Evolutionary conservation across 495 filamentous ascomycete species (phyloP), one percentile per base, ranked within the genome.

Genomic region (Neurospora sp.): DNA sequence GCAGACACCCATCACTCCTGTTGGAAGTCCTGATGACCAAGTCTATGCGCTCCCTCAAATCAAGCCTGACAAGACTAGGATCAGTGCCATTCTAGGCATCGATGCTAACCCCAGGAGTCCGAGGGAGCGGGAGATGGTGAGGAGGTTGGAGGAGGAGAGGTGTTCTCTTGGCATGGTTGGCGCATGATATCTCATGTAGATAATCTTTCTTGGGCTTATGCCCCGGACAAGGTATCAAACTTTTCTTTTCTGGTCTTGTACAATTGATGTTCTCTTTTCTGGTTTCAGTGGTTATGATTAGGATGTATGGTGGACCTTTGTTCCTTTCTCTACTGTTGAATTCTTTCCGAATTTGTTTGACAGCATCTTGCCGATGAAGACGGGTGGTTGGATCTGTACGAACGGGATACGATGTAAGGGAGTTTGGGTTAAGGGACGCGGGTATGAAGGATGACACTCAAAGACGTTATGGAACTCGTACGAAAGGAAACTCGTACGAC

Each of bases 21-120:
- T 82, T 8, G 79, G 80, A 2, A 86, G 84, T 70, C 85, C 85
- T 0, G 81, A 84, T 31, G 83, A 82, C 12, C 81, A 82, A 38
- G 74, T 80, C 16, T 83, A 82, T 71, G 76, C 71, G 41, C 68
- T 35, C 31, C 42, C 42, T 27, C 77, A 77, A 41, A 68, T 70
- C 44, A 82, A 83, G 78, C 73, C 80, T 61, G 85, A 85, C 48
- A 65, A 83, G 79, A 88, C 85, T 35, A 80, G 86, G 77, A 88
- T 88, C 44, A 85, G 84, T 69, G 83, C 86, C 39, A 85, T 88
- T 41, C 76, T 88, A 20, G 86, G 86, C 31, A 87, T 85, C 73
- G 86, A 88, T 74, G 84, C 83, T 27, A 84, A 82, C 73, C 85
- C 85, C 68, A 81, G 84, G 68, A 86, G 85, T 77, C 86, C 85